These are phyloP conservation scores for Dioszegia aurantiaca DNA, from an alignment of 768 basidiomycete genomes.

Conservation along the genomic window DNA sequence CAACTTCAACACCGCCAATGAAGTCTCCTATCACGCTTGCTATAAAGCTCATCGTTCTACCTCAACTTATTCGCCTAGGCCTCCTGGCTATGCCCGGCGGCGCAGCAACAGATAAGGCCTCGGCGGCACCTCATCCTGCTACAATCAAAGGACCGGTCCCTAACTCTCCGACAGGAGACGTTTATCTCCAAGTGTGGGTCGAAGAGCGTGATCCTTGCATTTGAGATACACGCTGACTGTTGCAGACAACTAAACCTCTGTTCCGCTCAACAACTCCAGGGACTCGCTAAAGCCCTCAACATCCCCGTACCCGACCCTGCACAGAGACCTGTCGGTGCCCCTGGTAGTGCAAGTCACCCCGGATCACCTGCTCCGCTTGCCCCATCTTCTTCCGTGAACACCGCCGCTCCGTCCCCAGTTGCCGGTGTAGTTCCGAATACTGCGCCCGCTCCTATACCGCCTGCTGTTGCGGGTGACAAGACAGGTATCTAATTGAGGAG, in stretches of 20 bases:
- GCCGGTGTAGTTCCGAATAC: no score
- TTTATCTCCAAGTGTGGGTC: constrained; percentile 10
- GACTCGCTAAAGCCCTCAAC: constrained; percentile 9
- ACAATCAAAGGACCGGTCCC: constrained; percentile 9
- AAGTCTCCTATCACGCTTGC: constrained; percentile 3
- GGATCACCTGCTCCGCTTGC: not conserved
- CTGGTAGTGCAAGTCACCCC: not conserved
- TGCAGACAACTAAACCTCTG: constrained; percentile 3
- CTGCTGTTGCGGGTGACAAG: no score
- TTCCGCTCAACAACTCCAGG: constrained; percentile 3
- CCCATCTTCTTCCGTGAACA: no score
- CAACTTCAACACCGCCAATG: not conserved
- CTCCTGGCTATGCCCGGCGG: constrained; percentile 1
- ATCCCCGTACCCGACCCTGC: constrained; percentile 1
- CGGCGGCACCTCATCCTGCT: not conserved
- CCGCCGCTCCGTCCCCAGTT: no score
- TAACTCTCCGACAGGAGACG: not conserved
- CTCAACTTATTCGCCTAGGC: constrained; percentile 1
- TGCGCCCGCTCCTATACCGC: no score
- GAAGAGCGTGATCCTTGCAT: not conserved
- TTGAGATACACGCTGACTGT: not conserved
- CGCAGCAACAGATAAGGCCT: not conserved
- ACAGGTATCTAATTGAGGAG: no score
- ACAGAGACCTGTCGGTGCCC: not conserved
- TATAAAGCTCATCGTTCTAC: constrained; percentile 2